Evolutionary conservation across 2,329 filamentous ascomycete genomes (phyloP), one percentile per base, ranked within the genome.

Genomic region (Trichoderma sp.): DNA sequence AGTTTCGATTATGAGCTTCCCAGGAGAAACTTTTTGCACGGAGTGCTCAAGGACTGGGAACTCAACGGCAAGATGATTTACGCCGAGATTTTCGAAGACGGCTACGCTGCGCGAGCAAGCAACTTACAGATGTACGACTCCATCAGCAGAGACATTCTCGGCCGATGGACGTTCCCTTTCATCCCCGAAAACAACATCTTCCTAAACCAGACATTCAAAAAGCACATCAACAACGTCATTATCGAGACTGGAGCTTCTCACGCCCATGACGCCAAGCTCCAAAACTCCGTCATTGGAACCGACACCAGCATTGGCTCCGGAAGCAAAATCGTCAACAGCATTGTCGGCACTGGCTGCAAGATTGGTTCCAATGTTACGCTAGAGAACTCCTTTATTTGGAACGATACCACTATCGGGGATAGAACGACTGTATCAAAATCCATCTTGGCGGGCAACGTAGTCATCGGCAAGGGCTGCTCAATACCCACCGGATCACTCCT

Each of bases 1-100:
- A 97, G 94, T 77, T 99, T 98, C 75, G 95, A 99, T 79, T 98
- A 97, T 79, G 94, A 97, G 78, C 86, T 94, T 8, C 93, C 95
- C 1, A 88, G 94, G 66, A 91, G 90, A 75, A 93, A 97, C 75
- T 97, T 97, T 75, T 81, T 99, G 43, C 92, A 94, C 77, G 94
- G 94, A 69, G 94, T 98, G 1, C 83, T 99, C 66, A 97, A 97
- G 81, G 96, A 99, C 78, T 97, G 93, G 83, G 96, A 99, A 77
- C 84, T 98, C 68, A 98, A 98, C 78, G 94, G 94, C 69, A 97
- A 98, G 82, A 94, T 93, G n/a, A 93, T 99, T 64, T 94, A 97
- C 78, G 91, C 93, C 2, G 91, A 98, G 75, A 90, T 98, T 72
- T 84, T 96, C 55, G 87, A 89, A 43, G 88, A 94, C 63, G 89